phyloP scores from a whole-genome alignment of 148 eudicot species.

The Bassia scoparia region DNA sequence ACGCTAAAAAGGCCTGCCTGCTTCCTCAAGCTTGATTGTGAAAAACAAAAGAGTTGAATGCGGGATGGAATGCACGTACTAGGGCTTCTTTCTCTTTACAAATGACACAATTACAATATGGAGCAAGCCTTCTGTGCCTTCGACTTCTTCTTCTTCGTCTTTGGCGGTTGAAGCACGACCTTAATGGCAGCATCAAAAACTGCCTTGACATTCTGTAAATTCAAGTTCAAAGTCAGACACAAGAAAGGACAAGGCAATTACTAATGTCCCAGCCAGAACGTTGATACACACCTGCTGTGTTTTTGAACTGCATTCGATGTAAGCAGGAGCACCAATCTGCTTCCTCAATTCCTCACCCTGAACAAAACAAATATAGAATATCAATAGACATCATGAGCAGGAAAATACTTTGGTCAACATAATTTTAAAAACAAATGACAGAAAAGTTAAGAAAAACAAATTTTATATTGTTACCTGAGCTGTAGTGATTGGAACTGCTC shows the following conservation, averaged over 20 bases:
- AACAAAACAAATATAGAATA: constrained; percentile 10
- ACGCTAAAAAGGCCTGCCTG: constrained; percentile 36
- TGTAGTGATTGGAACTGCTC: constrained; percentile 72
- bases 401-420: constrained; percentile 5
- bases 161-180: constrained; percentile 95
- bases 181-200: constrained; percentile 97
- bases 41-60: constrained; percentile 20
- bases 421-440: background rate
- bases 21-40: constrained; percentile 43
- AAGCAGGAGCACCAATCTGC: constrained; percentile 69
- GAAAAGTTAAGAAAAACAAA: background rate
- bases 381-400: background rate
- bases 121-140: constrained; percentile 83
- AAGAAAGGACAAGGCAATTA: background rate
- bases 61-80: constrained; percentile 20
- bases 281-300: constrained; percentile 54
- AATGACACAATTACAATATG: constrained; percentile 62
- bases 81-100: constrained; percentile 37
- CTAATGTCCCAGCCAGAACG: background rate
- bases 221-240: constrained; percentile 2
- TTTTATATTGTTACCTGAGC: constrained; percentile 48
- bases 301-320: constrained; percentile 84
- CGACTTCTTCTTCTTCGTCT: constrained; percentile 91
- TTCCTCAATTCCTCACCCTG: constrained; percentile 79
- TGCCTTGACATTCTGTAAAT: constrained; percentile 71